Evolutionary conservation across 2,329 filamentous ascomycete genomes (phyloP), one percentile per base, ranked within the genome.

Genomic region (Neonectria ditissima): DNA sequence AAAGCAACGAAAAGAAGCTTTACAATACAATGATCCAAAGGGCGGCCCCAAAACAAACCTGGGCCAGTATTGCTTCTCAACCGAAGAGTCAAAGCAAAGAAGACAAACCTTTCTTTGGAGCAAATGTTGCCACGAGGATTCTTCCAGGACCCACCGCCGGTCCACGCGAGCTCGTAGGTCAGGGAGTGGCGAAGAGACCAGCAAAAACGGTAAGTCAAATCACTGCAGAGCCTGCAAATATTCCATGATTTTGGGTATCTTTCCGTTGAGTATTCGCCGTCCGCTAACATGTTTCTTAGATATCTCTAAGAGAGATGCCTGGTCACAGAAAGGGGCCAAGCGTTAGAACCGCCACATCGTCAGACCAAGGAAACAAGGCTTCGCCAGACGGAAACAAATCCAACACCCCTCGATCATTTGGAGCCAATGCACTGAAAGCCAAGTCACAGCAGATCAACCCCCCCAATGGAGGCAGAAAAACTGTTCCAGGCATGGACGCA

Each of bases 1-100:
- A 51, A 2, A 62, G 64, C 4, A 50, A 26, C 2, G 41, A 48
- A 13, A 74, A 51, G 30, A 41, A 58, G 4, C 10, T 70, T 5
- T 67, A 59, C 24, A 32, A 55, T 14, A 74, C 70, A 5, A 74
- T 76, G 73, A 51, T 51, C 8, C 74, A 76, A 44, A 54, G 65
- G 32, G 64, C 64, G 13, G 41, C 58, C 4, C 37, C 52, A n/a
- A 24, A 24, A 3, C 20, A 28, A 6, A 62, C 52, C 10, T 68
- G 69, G 65, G 65, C 65, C 1, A 41, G 16, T 11, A n/a, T 70
- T 16, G 58, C 55, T 5, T 63, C 63, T 2, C 61, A 44, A n/a
- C 50, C 47, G 28, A 55, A 22, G 11, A 28, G 22, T 2, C 28
- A 26, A 32, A 24, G 45, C 28, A 26, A 51, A 30, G 45, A 67